phyloP scores from a whole-genome alignment of 495 filamentous ascomycete species.

The Penicillium longicatenatum region DNA sequence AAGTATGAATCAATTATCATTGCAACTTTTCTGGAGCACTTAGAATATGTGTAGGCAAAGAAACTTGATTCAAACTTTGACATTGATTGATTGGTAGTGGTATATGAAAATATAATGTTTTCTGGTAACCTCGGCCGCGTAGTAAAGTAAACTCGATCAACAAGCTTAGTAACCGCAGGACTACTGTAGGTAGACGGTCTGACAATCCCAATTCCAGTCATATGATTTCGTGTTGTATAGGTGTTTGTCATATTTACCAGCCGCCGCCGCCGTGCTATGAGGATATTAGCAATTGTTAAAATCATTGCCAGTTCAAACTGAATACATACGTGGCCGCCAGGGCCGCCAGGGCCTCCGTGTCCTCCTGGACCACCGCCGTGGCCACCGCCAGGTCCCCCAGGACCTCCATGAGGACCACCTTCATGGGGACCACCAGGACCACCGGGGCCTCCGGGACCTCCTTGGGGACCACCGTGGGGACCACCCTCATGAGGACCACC shows the following conservation, averaged over 20 bases:
- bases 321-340: slow-evolving; percentile 9
- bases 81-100: background rate
- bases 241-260: background rate
- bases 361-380: background rate
- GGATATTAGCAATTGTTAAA: background rate
- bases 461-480: slow-evolving; percentile 4
- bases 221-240: background rate
- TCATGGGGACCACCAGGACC: background rate
- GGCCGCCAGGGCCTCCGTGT: background rate
- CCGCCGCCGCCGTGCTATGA: slow-evolving; percentile 3
- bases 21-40: background rate
- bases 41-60: background rate
- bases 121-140: background rate
- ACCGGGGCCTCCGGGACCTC: slow-evolving; percentile 7
- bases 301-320: background rate
- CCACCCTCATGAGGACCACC: slow-evolving; percentile 2
- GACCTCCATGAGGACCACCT: background rate
- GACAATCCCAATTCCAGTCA: background rate
- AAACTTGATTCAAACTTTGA: background rate
- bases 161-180: background rate
- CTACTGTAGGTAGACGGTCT: background rate
- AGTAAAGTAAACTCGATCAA: background rate
- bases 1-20: background rate
- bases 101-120: background rate
- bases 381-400: too few relatives aligned